Conservation (phyloP, 176 grass and related monocot species). For the Oryza punctata region DNA sequence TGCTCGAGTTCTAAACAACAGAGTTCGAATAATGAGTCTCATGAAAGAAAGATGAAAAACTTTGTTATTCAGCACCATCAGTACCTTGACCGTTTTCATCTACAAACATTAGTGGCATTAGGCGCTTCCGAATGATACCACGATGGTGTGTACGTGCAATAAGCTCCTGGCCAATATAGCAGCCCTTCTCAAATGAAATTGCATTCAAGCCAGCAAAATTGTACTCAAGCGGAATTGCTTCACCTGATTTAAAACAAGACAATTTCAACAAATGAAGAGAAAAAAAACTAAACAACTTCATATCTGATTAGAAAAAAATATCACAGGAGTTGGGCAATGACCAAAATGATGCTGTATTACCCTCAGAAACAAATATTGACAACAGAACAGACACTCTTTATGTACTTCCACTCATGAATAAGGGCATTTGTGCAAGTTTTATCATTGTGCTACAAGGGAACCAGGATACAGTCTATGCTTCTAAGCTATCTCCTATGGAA, state of each 20-base stretch:
- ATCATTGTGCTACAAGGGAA: not conserved
- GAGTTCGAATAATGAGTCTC: not conserved
- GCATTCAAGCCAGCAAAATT: conserved; percentile 81
- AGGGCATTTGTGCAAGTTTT: not conserved
- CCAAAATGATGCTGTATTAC: not conserved
- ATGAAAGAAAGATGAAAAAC: not conserved
- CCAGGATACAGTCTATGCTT: not conserved
- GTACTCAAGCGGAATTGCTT: conserved; percentile 92
- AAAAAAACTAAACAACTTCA: not conserved
- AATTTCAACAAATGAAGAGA: not conserved
- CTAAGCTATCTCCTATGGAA: not conserved
- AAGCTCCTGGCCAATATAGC: conserved; percentile 96
- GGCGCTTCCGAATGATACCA: conserved; percentile 83
- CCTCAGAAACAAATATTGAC: not conserved
- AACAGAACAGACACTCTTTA: not conserved
- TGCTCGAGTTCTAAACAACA: conserved; percentile 60
- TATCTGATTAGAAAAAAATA: not conserved
- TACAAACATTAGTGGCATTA: conserved; percentile 69
- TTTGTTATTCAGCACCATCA: not conserved
- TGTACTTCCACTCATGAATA: not conserved
- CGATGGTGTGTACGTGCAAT: conserved; percentile 92
- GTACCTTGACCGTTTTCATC: conserved; percentile 65
- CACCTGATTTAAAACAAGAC: conserved; percentile 48
- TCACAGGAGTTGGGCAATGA: not conserved
- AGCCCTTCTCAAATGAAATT: conserved; percentile 97